Conservation (phyloP, 2,329 filamentous ascomycete species). For the Sclerotinia spermophila region DNA sequence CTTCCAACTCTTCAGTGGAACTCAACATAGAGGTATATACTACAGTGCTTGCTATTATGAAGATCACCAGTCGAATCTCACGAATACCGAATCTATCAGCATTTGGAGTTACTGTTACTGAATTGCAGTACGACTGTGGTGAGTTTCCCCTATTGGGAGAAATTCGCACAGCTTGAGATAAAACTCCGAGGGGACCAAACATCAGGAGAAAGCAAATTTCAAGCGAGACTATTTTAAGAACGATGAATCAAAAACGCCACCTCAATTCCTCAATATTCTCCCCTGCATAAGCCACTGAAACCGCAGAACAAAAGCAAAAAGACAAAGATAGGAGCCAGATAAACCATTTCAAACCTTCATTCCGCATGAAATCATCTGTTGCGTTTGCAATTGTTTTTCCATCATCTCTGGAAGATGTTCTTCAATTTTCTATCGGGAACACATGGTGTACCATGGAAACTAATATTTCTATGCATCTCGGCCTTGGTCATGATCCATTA, state of each 20-base stretch:
- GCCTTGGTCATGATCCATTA: slow-evolving; percentile 13
- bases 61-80: background rate
- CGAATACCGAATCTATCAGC: background rate
- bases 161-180: background rate
- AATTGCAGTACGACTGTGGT: background rate
- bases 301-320: slow-evolving; percentile 3
- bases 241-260: background rate
- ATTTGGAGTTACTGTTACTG: no score
- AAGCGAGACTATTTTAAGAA: slow-evolving; percentile 9
- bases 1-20: background rate
- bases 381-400: background rate
- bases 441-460: slow-evolving; percentile 17
- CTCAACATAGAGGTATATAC: background rate
- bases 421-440: slow-evolving; percentile 3
- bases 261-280: slow-evolving; percentile 7
- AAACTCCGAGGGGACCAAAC: background rate
- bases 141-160: background rate
- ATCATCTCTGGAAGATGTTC: slow-evolving; percentile 7
- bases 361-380: background rate
- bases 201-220: background rate
- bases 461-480: slow-evolving; percentile 8
- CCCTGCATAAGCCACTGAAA: slow-evolving; percentile 2
- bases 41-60: no score
- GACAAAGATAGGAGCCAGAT: background rate
- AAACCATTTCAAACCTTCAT: background rate